These are phyloP conservation scores for Amylostereum chailletii DNA, from an alignment of 1,284 basidiomycete genomes.

Conservation along the genomic window DNA sequence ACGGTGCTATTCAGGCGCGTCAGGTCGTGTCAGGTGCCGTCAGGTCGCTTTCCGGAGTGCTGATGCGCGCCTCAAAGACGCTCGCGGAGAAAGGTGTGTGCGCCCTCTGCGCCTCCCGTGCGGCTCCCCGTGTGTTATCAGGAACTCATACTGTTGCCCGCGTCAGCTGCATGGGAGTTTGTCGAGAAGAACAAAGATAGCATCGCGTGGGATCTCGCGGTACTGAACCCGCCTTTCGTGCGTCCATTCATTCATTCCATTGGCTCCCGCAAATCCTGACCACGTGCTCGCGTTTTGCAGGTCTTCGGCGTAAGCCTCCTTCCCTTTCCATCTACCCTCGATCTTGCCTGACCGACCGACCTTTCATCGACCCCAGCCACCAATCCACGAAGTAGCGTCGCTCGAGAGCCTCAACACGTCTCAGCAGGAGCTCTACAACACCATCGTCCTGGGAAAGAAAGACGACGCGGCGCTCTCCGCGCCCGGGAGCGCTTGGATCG, in stretches of 20 bases:
- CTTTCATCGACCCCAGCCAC: constrained; percentile 22
- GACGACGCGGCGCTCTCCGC: constrained; percentile 12
- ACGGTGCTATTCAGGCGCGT: too few species aligned
- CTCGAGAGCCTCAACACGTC: constrained; percentile 47
- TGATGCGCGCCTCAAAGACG: constrained; percentile 58
- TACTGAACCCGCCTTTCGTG: constrained; percentile 51
- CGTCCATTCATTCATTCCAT: constrained; percentile 10
- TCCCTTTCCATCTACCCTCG: not conserved
- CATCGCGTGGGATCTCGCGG: constrained; percentile 44
- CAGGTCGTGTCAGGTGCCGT: too few species aligned
- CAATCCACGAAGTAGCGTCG: constrained; percentile 39
- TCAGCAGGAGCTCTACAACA: constrained; percentile 23
- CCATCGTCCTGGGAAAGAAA: constrained; percentile 20
- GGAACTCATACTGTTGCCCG: not conserved
- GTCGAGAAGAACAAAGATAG: constrained; percentile 41
- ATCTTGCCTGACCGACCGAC: not conserved
- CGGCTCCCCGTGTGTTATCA: not conserved
- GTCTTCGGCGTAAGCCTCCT: constrained; percentile 25
- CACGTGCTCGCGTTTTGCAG: constrained; percentile 3
- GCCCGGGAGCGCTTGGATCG: constrained; percentile 32
- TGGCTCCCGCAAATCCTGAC: not conserved
- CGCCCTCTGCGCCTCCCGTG: not conserved
- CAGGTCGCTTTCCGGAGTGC: too few species aligned
- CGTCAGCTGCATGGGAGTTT: constrained; percentile 45
- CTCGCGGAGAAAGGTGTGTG: constrained; percentile 54